Evolutionary conservation across 225 moss, liverwort and hornwort species (phyloP), one percentile per base, ranked within the genome.

Genomic region (Sphagnum contortum): DNA sequence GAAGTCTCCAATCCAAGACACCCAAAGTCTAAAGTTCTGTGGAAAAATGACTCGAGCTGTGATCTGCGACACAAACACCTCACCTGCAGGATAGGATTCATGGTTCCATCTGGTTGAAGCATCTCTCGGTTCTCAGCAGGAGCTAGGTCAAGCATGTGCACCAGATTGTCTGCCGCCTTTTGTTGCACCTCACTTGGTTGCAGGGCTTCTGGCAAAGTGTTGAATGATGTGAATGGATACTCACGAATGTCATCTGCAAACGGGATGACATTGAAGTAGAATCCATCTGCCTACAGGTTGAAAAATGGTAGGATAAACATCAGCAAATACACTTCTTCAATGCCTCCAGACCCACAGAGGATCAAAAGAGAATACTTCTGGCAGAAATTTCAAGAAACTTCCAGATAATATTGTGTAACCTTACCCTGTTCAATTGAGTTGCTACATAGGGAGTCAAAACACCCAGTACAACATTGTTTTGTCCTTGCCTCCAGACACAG

Each of bases 401-500:
- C 29, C 9, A 49, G 12, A 10, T 14, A 63, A 65, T 9, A 12
- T 60, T 12, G 48, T 0, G 11, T 10, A 57, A 51, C n/a, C 96
- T 83, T 64, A 98, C 93, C 73, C 87, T 80, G 48, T 87, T 87
- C 51, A 82, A 85, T 74, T 93, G 83, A 60, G 69, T 79, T 57
- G 89, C 79, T 59, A 70, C 74, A 59, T 72, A 78, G 46, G 98
- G 98, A 13, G 89, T 79, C 55, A 98, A 86, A 65, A 91, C 69
- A 50, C 98, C 98, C 65, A 98, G 67, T 57, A 91, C 89, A 69
- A 98, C 84, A 71, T 79, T 91, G 68, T 72, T 68, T 74, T 98
- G 98, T 60, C 89, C 87, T 71, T 82, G 85, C 71, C 91, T 87
- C 98, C 98, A 98, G 4, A 98, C 84, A 73, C 98, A 98, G 46